Conservation (phyloP, 2,329 filamentous ascomycete genomes). For the Fusarium sp. region DNA sequence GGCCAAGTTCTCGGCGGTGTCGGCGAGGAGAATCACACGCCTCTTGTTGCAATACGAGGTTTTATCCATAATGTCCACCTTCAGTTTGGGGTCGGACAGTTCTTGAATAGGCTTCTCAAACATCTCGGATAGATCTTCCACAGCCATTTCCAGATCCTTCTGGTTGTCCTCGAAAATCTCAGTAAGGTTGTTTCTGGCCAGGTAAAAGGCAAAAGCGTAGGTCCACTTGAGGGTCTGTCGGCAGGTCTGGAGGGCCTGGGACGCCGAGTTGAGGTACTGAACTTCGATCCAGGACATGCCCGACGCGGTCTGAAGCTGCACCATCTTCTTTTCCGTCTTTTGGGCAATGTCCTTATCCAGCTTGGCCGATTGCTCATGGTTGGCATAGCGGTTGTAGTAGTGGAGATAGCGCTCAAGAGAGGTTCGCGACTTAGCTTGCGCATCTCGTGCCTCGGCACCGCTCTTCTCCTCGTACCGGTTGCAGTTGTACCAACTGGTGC, state of each 20-base stretch:
- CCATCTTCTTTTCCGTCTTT: slow-evolving; percentile 99
- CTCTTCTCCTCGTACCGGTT: slow-evolving; percentile 98
- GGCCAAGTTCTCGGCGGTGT: slow-evolving; percentile 92
- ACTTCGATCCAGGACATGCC: slow-evolving; percentile 99
- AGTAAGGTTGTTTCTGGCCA: slow-evolving; percentile 94
- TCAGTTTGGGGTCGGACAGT: slow-evolving; percentile 86
- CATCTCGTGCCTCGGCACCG: slow-evolving; percentile 88
- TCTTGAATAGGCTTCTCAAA: slow-evolving; percentile 97
- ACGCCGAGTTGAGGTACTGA: slow-evolving; percentile 93
- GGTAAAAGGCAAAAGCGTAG: slow-evolving; percentile 97
- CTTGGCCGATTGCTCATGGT: slow-evolving; percentile 97
- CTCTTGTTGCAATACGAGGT: slow-evolving; percentile 96
- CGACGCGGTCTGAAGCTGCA: slow-evolving; percentile 90
- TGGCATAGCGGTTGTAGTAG: slow-evolving; percentile 99
- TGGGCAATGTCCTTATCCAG: slow-evolving; percentile 95
- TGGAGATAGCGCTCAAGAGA: slow-evolving; percentile 96
- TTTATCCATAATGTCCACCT: slow-evolving; percentile 99
- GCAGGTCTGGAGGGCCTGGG: slow-evolving; percentile 93
- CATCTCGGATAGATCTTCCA: slow-evolving; percentile 98
- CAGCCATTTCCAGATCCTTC: slow-evolving; percentile 96
- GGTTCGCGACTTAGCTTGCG: slow-evolving; percentile 89
- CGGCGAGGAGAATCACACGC: slow-evolving; percentile 87
- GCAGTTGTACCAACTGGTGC: slow-evolving; percentile 99
- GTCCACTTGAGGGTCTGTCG: slow-evolving; percentile 99
- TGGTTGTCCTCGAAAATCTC: slow-evolving; percentile 99